Percentiles rank a stretch among this genome's conserved stretches.
These are phyloP conservation scores for Iberis amara DNA, from an alignment of 441 rosid species.

Conservation along the genomic window DNA sequence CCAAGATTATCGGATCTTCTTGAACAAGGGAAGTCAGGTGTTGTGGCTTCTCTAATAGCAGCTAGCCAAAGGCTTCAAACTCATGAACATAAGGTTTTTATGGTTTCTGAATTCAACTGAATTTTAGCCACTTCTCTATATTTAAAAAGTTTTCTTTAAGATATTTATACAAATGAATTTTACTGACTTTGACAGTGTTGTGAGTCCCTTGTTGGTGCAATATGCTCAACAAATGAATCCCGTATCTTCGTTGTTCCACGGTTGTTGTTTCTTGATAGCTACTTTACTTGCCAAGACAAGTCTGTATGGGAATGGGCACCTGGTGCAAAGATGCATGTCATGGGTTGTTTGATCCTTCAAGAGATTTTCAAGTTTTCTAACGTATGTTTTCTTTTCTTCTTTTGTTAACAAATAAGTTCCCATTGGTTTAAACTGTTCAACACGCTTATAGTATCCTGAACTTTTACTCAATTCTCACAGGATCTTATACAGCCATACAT, in stretches of 20 bases:
- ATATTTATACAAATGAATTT: not conserved
- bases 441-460: not conserved
- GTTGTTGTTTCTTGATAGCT: conserved; percentile 72
- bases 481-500: conserved; percentile 64
- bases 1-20: conserved; percentile 71
- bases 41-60: conserved; percentile 72
- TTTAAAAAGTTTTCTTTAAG: not conserved
- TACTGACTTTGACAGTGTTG: conserved; percentile 54
- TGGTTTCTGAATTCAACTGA: not conserved
- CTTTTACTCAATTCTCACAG: conserved; percentile 37
- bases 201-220: conserved; percentile 68
- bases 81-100: conserved; percentile 59
- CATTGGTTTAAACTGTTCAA: conserved; percentile 13
- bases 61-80: conserved; percentile 63
- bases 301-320: conserved; percentile 71
- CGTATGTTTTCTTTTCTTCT: conserved; percentile 40
- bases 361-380: conserved; percentile 63
- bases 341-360: conserved; percentile 89
- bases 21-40: conserved; percentile 81
- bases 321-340: conserved; percentile 59
- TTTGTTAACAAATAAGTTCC: not conserved
- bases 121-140: not conserved
- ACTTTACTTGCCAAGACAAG: conserved; percentile 49
- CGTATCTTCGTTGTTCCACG: conserved; percentile 54
- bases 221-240: conserved; percentile 49